A percentile compares a stretch with the other conserved stretches of the same genome.
phyloP scores from a whole-genome alignment of 352 stramenopile genomes.

The Stephanocyclus meneghinianus region DNA sequence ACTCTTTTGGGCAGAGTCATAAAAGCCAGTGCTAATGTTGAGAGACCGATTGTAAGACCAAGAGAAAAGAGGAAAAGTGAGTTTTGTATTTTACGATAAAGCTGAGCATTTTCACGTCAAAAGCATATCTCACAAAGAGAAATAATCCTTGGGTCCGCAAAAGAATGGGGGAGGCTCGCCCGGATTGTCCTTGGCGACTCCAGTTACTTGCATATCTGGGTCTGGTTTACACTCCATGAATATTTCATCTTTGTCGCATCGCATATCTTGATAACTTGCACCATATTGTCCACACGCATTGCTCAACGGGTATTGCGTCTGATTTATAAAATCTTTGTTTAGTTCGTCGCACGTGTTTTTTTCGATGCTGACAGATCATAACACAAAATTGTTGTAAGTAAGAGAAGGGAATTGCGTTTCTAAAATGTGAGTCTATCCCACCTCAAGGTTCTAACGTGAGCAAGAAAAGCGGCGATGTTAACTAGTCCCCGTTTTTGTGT shows the following conservation, averaged over 20 bases:
- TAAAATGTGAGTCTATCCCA: background rate
- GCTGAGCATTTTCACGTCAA: background rate
- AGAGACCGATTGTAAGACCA: background rate
- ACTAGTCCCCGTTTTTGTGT: conserved; percentile 32
- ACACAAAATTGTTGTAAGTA: background rate
- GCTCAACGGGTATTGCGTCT: conserved; percentile 40
- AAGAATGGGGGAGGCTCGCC: conserved; percentile 23
- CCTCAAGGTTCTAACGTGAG: conserved; percentile 8
- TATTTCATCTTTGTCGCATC: background rate
- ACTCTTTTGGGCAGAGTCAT: conserved; percentile 4
- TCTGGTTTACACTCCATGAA: conserved; percentile 37
- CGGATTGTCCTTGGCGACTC: conserved; percentile 23
- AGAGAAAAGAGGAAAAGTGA: background rate
- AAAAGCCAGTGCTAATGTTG: conserved; percentile 19
- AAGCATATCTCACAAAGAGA: conserved; percentile 11
- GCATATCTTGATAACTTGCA: conserved; percentile 38
- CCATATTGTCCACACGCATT: conserved; percentile 53
- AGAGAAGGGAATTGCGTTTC: background rate
- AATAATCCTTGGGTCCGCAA: conserved; percentile 33
- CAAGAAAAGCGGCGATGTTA: conserved; percentile 33
- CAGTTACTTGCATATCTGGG: conserved; percentile 46
- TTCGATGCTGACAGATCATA: background rate
- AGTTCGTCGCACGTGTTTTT: conserved; percentile 42
- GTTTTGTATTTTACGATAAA: background rate
- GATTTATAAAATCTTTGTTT: conserved; percentile 26